phyloP scores from a whole-genome alignment of 768 basidiomycete species.

The Collybiopsis luxurians region DNA sequence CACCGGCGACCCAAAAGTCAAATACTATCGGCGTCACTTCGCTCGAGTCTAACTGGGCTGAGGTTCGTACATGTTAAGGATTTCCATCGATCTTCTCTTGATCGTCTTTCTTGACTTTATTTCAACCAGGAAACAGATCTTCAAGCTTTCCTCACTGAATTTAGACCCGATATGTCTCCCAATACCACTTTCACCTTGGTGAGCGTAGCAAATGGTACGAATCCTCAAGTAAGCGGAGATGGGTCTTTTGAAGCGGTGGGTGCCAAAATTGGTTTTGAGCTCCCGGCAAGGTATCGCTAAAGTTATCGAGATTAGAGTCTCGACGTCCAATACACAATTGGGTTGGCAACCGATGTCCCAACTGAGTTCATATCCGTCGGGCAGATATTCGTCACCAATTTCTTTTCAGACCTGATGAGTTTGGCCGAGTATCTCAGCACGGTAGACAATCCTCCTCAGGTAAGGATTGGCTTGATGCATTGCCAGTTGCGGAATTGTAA shows the following conservation, averaged over 20 bases:
- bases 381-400: slow-evolving; percentile 10
- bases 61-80: slow-evolving; percentile 15
- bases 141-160: slow-evolving; percentile 19
- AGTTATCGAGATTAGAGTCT: not conserved
- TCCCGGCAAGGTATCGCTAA: not conserved
- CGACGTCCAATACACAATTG: slow-evolving; percentile 26
- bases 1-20: slow-evolving; percentile 11
- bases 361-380: slow-evolving; percentile 23
- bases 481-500: no score
- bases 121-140: slow-evolving; percentile 13
- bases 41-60: slow-evolving; percentile 10
- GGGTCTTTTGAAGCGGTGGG: slow-evolving; percentile 26
- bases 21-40: slow-evolving; percentile 14
- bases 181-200: slow-evolving; percentile 21
- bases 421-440: not conserved
- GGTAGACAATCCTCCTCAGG: slow-evolving; percentile 26
- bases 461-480: no score
- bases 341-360: slow-evolving; percentile 23
- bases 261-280: slow-evolving; percentile 4
- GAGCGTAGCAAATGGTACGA: slow-evolving; percentile 24
- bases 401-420: slow-evolving; percentile 12
- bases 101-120: slow-evolving; percentile 25
- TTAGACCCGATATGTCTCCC: slow-evolving; percentile 21
- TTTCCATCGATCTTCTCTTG: slow-evolving; percentile 16
- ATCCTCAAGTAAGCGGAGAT: slow-evolving; percentile 19